Evolutionary conservation across 176 grass and related monocot genomes (phyloP).

Genomic region (Bothriochloa decipiens): DNA sequence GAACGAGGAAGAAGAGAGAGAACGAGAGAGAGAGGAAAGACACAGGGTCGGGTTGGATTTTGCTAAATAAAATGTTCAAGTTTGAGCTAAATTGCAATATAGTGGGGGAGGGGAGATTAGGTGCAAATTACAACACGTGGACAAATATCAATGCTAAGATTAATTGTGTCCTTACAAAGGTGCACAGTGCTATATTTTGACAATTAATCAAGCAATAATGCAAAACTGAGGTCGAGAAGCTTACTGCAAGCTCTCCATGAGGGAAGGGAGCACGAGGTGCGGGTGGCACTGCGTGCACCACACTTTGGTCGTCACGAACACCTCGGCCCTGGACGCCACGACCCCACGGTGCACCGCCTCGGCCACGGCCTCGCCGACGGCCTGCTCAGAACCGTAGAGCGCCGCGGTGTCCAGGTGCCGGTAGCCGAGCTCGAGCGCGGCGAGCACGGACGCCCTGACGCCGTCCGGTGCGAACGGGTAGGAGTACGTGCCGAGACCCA

Average conservation of each 20-base stretch:
- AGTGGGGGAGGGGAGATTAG: too few relatives aligned
- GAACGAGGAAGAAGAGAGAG: too few relatives aligned
- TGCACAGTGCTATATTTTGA: too few relatives aligned
- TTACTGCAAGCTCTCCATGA: constrained; percentile 61
- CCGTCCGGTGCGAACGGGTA: constrained; percentile 29
- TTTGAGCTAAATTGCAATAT: too few relatives aligned
- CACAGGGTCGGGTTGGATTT: too few relatives aligned
- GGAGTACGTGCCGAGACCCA: constrained; percentile 49
- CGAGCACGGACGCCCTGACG: constrained; percentile 28
- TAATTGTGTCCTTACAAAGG: too few relatives aligned
- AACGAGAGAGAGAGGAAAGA: too few relatives aligned
- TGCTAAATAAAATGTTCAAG: neutral
- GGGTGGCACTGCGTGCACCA: constrained; percentile 80
- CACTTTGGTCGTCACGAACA: constrained; percentile 71
- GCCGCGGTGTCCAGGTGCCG: constrained; percentile 62
- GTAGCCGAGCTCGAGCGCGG: constrained; percentile 62
- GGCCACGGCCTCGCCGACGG: constrained; percentile 50
- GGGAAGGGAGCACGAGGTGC: constrained; percentile 64
- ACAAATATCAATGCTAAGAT: too few relatives aligned
- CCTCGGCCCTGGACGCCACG: constrained; percentile 48
- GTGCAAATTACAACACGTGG: too few relatives aligned
- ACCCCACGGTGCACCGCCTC: constrained; percentile 38
- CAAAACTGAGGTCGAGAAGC: neutral
- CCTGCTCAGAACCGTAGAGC: constrained; percentile 47
- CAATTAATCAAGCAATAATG: too few relatives aligned